Conservation (phyloP, 176 grass and related monocot genomes). For the Oryza coarctata region DNA sequence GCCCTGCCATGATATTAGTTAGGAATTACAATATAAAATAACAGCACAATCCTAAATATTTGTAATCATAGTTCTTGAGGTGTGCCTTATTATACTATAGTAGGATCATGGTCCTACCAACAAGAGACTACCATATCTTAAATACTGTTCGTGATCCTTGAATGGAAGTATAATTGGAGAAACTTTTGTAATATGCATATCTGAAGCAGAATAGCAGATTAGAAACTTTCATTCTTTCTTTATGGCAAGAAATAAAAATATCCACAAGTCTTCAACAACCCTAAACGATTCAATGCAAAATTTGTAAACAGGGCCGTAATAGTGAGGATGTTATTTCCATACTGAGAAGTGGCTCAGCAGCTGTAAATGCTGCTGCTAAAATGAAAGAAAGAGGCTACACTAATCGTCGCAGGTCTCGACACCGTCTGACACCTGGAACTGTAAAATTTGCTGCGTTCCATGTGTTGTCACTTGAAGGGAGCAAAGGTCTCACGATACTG, state of each 20-base stretch:
- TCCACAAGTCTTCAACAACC: background rate
- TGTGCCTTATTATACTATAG: too few relatives aligned
- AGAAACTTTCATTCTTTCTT: constrained; percentile 11
- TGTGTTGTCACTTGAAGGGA: constrained; percentile 95
- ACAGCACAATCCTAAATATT: background rate
- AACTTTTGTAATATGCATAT: background rate
- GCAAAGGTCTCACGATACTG: constrained; percentile 79
- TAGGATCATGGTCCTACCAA: background rate
- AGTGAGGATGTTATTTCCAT: constrained; percentile 61
- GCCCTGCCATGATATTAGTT: background rate
- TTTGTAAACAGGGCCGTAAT: constrained; percentile 59
- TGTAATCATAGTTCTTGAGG: background rate
- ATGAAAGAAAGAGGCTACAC: constrained; percentile 93
- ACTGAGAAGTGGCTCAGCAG: constrained; percentile 76
- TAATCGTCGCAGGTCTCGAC: constrained; percentile 62
- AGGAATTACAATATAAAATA: background rate
- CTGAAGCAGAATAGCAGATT: background rate
- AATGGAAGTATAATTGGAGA: background rate
- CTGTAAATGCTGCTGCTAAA: constrained; percentile 73
- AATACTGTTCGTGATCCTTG: background rate
- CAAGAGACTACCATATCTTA: background rate
- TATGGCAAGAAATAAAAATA: background rate
- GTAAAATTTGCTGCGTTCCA: constrained; percentile 99
- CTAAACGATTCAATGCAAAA: background rate
- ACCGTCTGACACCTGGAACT: constrained; percentile 91